These are phyloP conservation scores for Solanum peruvianum DNA, from an alignment of 257 asterid species.

Conservation along the genomic window DNA sequence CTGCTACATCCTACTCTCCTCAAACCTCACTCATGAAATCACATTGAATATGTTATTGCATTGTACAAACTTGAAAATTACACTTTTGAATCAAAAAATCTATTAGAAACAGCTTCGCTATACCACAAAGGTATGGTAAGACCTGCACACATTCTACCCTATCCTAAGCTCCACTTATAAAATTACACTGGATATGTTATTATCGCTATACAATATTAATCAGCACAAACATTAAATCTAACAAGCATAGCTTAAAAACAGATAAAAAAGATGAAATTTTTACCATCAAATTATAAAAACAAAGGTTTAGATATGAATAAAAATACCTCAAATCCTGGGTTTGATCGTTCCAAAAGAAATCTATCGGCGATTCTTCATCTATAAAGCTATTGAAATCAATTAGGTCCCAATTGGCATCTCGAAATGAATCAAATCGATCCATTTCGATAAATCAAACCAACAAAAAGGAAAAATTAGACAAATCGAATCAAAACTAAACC, in stretches of 20 bases:
- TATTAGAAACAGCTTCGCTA: not conserved
- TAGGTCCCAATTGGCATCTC: slow-evolving; percentile 37
- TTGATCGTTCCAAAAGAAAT: slow-evolving; percentile 32
- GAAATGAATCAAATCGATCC: slow-evolving; percentile 24
- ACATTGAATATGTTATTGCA: not conserved
- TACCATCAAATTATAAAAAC: not conserved
- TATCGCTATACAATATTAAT: not conserved
- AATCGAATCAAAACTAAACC: not conserved
- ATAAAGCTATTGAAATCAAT: slow-evolving; percentile 36
- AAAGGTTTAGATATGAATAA: not conserved
- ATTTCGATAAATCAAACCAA: slow-evolving; percentile 12
- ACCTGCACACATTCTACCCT: not conserved
- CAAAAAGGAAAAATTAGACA: not conserved
- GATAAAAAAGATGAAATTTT: not conserved
- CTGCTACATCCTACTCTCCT: not conserved
- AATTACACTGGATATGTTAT: not conserved
- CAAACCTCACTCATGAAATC: not conserved
- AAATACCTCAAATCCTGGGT: slow-evolving; percentile 19
- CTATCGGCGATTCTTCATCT: slow-evolving; percentile 27
- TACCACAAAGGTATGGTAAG: not conserved
- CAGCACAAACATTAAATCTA: not conserved
- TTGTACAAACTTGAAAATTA: not conserved
- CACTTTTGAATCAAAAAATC: not conserved
- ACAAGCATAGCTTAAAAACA: not conserved
- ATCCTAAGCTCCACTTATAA: not conserved